Conservation (phyloP, 495 filamentous ascomycete genomes). For the Articulospora tetracladia region DNA sequence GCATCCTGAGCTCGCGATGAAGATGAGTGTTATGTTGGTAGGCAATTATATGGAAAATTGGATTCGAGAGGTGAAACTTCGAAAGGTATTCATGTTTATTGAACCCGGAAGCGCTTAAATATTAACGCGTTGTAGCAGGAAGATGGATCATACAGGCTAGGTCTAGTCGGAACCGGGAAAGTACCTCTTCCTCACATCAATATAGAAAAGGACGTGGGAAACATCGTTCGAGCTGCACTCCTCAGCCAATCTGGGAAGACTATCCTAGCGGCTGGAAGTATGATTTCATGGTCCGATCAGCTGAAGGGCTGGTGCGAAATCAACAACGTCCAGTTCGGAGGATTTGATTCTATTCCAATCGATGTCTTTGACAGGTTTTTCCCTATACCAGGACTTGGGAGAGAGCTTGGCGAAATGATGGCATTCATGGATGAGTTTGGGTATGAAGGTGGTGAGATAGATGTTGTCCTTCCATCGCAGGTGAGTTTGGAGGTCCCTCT, state of each 20-base stretch:
- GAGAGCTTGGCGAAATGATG: conserved; percentile 32
- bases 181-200: conserved; percentile 9
- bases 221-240: conserved; percentile 10
- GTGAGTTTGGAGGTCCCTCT: conserved; percentile 1
- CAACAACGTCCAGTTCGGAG: conserved; percentile 9
- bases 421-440: conserved; percentile 31
- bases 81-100: conserved; percentile 2
- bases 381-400: conserved; percentile 19
- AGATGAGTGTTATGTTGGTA: conserved; percentile 9
- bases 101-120: background rate
- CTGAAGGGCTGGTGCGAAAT: conserved; percentile 12
- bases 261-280: conserved; percentile 9
- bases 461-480: conserved; percentile 13
- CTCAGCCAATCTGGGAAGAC: conserved; percentile 11
- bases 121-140: conserved; percentile 1
- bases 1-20: conserved; percentile 7
- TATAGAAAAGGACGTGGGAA: conserved; percentile 2
- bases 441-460: conserved; percentile 31
- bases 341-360: conserved; percentile 8
- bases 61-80: conserved; percentile 2
- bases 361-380: conserved; percentile 4
- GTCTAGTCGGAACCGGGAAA: background rate
- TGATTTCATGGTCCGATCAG: conserved; percentile 11
- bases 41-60: conserved; percentile 20
- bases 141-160: conserved; percentile 6